Percentiles rank a stretch among this genome's conserved stretches.
Evolutionary conservation across 768 basidiomycete genomes (phyloP).

Genomic region (Boletus sp.): DNA sequence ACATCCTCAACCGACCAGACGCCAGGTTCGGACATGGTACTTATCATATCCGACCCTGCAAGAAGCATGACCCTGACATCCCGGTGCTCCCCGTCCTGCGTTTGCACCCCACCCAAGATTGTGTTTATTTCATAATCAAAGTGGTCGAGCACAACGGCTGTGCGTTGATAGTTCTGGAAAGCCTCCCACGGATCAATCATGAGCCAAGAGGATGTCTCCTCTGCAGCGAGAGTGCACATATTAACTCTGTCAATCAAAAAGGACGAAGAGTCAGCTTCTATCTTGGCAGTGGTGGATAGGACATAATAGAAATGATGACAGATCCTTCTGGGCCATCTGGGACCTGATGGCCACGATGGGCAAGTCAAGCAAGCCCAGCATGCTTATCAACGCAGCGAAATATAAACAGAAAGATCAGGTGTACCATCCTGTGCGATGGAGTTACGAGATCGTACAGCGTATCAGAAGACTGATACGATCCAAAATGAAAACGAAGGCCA

Average conservation of each 20-base stretch:
- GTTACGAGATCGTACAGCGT: slow-evolving; percentile 5
- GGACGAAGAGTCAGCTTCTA: slow-evolving; percentile 20
- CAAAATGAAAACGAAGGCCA: slow-evolving; percentile 5
- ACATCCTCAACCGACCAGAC: slow-evolving; percentile 97
- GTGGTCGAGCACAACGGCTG: slow-evolving; percentile 95
- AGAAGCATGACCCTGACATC: slow-evolving; percentile 86
- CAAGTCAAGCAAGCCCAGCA: slow-evolving; percentile 7
- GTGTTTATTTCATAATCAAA: slow-evolving; percentile 94
- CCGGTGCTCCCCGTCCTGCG: slow-evolving; percentile 70
- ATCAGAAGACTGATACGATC: slow-evolving; percentile 9
- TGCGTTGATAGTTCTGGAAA: slow-evolving; percentile 90
- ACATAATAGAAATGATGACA: slow-evolving; percentile 2
- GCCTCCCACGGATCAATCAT: slow-evolving; percentile 99
- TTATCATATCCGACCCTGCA: slow-evolving; percentile 96
- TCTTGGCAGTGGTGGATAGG: slow-evolving; percentile 1
- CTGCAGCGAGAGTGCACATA: slow-evolving; percentile 87
- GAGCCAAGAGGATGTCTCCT: slow-evolving; percentile 88
- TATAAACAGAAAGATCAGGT: slow-evolving; percentile 15
- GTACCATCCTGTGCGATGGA: slow-evolving; percentile 3
- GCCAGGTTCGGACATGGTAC: slow-evolving; percentile 97
- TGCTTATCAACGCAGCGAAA: slow-evolving; percentile 9
- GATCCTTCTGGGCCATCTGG: slow-evolving; percentile 4
- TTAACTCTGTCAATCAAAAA: slow-evolving; percentile 53
- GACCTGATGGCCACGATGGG: slow-evolving; percentile 6
- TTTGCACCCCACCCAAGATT: slow-evolving; percentile 71